Conservation (phyloP, 768 basidiomycete genomes). For the Suillus hirtellus region DNA sequence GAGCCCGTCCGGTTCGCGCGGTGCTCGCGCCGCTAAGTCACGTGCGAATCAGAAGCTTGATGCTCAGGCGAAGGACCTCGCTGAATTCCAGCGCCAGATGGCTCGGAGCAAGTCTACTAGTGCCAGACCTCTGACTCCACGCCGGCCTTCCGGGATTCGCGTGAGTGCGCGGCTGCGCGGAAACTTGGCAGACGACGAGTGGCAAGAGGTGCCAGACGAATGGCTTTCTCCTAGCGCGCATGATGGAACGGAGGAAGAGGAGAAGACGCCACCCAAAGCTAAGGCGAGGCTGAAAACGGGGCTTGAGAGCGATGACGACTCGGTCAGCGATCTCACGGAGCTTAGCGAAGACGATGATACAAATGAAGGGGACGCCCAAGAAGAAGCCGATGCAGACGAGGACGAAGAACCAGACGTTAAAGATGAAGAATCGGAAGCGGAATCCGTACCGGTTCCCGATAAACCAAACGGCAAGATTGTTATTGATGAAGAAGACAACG, state of each 20-base stretch:
- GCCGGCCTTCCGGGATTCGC: constrained; percentile 53
- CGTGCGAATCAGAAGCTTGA: constrained; percentile 71
- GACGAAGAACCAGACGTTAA: constrained; percentile 21
- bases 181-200: constrained; percentile 51
- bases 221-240: constrained; percentile 44
- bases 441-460: not conserved
- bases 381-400: constrained; percentile 18
- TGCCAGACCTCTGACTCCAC: constrained; percentile 23
- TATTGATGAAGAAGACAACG: constrained; percentile 12
- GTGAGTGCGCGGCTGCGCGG: constrained; percentile 68
- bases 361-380: constrained; percentile 19
- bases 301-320: constrained; percentile 59
- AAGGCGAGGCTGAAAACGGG: constrained; percentile 45
- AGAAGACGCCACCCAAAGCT: constrained; percentile 18
- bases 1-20: constrained; percentile 38
- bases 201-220: constrained; percentile 80
- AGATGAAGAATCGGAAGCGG: constrained; percentile 26
- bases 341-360: constrained; percentile 51
- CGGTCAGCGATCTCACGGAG: constrained; percentile 76
- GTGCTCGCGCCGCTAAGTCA: constrained; percentile 65
- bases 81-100: constrained; percentile 56
- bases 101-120: constrained; percentile 13
- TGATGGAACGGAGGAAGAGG: constrained; percentile 20
- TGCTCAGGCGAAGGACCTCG: constrained; percentile 67
- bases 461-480: constrained; percentile 2